Percentiles rank a stretch among this genome's conserved stretches.
Evolutionary conservation across 805 yeast species (phyloP).

Genomic region (Teunomyces aglyptinius): DNA sequence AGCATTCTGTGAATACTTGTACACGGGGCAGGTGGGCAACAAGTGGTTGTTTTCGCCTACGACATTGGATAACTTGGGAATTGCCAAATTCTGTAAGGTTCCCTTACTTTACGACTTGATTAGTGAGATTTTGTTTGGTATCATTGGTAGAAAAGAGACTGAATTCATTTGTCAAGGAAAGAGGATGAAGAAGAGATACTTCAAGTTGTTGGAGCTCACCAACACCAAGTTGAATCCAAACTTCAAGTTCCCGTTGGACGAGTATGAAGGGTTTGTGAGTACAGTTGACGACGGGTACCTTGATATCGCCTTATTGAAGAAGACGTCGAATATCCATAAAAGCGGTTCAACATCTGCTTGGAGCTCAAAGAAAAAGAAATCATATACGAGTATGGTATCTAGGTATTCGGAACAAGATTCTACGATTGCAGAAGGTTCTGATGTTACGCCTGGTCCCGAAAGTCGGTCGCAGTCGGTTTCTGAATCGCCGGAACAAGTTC

Average conservation of each 20-base stretch:
- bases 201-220: conserved; percentile 23
- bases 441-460: conserved; percentile 3
- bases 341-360: conserved; percentile 18
- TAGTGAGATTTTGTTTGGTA: conserved; percentile 65
- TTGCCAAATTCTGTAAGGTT: conserved; percentile 64
- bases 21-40: conserved; percentile 77
- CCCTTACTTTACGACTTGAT: conserved; percentile 70
- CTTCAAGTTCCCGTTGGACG: conserved; percentile 42
- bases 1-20: conserved; percentile 70
- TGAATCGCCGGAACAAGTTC: not conserved
- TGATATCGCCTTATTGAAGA: conserved; percentile 53
- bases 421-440: conserved; percentile 5
- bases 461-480: not conserved
- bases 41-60: conserved; percentile 73
- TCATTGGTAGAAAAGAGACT: conserved; percentile 66
- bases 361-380: conserved; percentile 17
- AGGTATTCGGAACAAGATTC: not conserved
- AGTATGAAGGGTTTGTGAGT: conserved; percentile 53
- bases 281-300: conserved; percentile 66
- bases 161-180: conserved; percentile 43
- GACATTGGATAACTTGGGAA: conserved; percentile 58
- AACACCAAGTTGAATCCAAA: conserved; percentile 20
- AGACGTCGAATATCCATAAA: conserved; percentile 35
- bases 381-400: conserved; percentile 6
- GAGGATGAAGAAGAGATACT: conserved; percentile 29